Evolutionary conservation across 345 rosid genomes (phyloP).

Genomic region (Aquilaria malaccensis): DNA sequence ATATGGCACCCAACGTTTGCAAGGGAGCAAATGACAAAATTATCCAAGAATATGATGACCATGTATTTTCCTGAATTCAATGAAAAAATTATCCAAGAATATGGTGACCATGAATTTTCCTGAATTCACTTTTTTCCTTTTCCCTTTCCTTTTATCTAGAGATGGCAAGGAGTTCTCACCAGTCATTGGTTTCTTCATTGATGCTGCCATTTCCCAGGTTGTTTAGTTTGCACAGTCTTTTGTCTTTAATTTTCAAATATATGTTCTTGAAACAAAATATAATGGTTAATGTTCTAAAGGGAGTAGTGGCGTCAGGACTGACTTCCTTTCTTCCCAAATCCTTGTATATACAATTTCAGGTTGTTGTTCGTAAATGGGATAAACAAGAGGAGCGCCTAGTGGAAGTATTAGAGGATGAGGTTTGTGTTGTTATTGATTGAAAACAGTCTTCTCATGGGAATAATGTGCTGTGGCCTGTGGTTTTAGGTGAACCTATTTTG

Average conservation of each 20-base stretch:
- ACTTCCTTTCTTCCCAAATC: too few species aligned
- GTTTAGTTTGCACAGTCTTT: background rate
- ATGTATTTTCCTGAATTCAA: too few species aligned
- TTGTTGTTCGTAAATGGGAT: conserved; percentile 75
- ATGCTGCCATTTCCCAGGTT: conserved; percentile 65
- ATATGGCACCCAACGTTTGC: too few species aligned
- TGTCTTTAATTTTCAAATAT: too few species aligned
- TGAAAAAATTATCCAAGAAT: too few species aligned
- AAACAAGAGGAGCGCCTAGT: conserved; percentile 60
- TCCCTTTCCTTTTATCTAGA: conserved; percentile 28
- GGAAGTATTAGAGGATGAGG: conserved; percentile 80
- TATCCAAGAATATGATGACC: too few species aligned
- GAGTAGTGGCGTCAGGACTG: too few species aligned
- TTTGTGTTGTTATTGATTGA: conserved; percentile 17
- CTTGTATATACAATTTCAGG: conserved; percentile 30
- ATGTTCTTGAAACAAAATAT: too few species aligned
- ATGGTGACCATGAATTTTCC: too few species aligned
- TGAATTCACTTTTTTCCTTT: background rate
- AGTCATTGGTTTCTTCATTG: conserved; percentile 61
- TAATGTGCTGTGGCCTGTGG: background rate
- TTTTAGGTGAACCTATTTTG: background rate
- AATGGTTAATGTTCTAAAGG: too few species aligned
- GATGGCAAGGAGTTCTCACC: conserved; percentile 89
- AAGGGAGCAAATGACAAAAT: too few species aligned
- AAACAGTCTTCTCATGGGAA: too few species aligned